Evolutionary conservation across 176 grass and related monocot species (phyloP), one percentile per base, ranked within the genome.

Genomic region (bread wheat (Triticum aestivum)): DNA sequence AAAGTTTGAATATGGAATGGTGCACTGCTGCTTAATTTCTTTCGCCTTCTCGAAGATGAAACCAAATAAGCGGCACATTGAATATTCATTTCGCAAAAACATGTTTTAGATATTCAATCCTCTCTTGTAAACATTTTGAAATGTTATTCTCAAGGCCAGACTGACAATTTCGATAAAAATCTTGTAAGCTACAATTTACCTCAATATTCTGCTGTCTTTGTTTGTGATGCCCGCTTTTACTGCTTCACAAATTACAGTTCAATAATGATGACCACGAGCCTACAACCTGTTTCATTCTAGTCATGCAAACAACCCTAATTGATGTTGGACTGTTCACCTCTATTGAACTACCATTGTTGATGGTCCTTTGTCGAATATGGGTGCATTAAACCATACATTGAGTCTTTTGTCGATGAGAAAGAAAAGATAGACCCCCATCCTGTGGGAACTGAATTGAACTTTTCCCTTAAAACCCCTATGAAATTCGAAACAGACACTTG

Each of bases 151-250:
- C 10, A 35, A 73, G 17, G 35, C 34, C 1, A 26, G n/a, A 63
- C 23, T 69, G 14, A 59, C 5, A 83, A 66, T 9, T 63, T 83
- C 0, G 11, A 65, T 17, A 23, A 3, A 30, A 68, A 76, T 35
- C 10, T 44, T 68, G 56, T 87, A 21, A 78, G 68, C 21, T 84
- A 69, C 8, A 49, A 11, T 27, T 76, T 82, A 80, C 15, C 61
- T 61, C 8, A 58, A 18, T 61, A 9, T 15, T 87, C 5, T 61
- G 21, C 14, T 62, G 34, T 67, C 75, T 29, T 44, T 76, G 12
- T 75, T 83, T 20, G 1, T 2, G 30, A 29, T 41, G 1, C 32
- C 1, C 17, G 14, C 41, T 73, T 54, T 3, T 37, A 65, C 9
- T 83, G 20, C 15, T 65, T 83, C 65, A 37, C 26, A 26, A 63